These are phyloP conservation scores for Phaffia australis DNA, from an alignment of 768 basidiomycete species.

Conservation along the genomic window DNA sequence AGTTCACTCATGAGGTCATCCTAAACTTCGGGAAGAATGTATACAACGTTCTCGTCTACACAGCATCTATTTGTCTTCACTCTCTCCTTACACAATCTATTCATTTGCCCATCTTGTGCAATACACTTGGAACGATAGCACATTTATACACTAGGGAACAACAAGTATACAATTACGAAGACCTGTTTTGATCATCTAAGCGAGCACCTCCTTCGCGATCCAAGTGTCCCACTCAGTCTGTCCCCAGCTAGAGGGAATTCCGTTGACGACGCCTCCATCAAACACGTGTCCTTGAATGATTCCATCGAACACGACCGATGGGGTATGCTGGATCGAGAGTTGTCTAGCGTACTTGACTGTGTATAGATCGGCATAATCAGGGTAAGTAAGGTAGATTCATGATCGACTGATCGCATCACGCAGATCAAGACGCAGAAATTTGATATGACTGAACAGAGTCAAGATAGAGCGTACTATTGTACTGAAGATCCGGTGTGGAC, in stretches of 20 bases:
- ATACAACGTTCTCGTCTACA: no score
- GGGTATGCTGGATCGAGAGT: slow-evolving; percentile 12
- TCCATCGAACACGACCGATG: slow-evolving; percentile 11
- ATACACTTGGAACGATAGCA: no score
- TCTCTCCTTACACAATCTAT: no score
- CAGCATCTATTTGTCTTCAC: no score
- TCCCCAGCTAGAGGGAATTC: slow-evolving; percentile 12
- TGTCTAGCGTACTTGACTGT: slow-evolving; percentile 15
- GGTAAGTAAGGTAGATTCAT: no score
- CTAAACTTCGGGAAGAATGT: no score
- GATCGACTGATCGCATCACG: not conserved
- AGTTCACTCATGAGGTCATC: no score
- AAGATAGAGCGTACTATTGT: slow-evolving; percentile 12
- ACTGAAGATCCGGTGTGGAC: slow-evolving; percentile 7
- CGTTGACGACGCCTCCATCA: slow-evolving; percentile 13
- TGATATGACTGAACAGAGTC: not conserved
- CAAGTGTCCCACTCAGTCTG: slow-evolving; percentile 5
- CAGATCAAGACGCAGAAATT: not conserved
- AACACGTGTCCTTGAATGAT: slow-evolving; percentile 12
- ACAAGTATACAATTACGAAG: no score
- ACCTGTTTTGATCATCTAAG: no score
- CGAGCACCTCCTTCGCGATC: not conserved
- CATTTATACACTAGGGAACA: no score
- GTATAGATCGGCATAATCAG: no score
- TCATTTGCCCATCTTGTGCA: no score